A percentile compares a stretch with the other conserved stretches of the same genome.
Conservation (phyloP, 2,329 filamentous ascomycete species). For the Dactylonectria estremocensis region DNA sequence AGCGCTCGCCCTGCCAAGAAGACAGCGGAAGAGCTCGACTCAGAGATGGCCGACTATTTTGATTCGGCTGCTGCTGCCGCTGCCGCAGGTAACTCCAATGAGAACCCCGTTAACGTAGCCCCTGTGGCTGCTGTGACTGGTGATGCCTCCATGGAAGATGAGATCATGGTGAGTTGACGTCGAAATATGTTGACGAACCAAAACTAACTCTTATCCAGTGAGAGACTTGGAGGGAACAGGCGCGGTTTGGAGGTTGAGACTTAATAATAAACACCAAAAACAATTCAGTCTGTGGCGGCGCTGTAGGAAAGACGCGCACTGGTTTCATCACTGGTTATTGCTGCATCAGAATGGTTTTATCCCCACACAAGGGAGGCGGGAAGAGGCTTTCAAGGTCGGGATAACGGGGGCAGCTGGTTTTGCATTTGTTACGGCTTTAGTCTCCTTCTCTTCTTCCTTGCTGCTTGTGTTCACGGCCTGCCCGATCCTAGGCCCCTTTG, state of each 20-base stretch:
- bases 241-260: conserved; percentile 10
- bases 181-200: not conserved
- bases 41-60: conserved; percentile 98
- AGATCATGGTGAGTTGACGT: conserved; percentile 64
- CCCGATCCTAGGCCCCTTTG: not conserved
- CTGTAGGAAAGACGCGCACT: conserved; percentile 31
- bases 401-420: conserved; percentile 44
- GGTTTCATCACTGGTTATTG: conserved; percentile 34
- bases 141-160: conserved; percentile 78
- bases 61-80: conserved; percentile 61
- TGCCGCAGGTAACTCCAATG: conserved; percentile 59
- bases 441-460: conserved; percentile 35
- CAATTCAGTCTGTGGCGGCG: conserved; percentile 32
- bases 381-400: conserved; percentile 31
- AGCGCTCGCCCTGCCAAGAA: conserved; percentile 82
- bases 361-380: conserved; percentile 26
- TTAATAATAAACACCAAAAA: conserved; percentile 46
- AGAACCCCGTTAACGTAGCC: conserved; percentile 62
- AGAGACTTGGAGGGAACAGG: conserved; percentile 16
- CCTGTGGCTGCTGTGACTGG: conserved; percentile 64
- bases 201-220: conserved; percentile 39
- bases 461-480: conserved; percentile 15
- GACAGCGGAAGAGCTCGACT: conserved; percentile 95
- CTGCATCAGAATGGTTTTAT: conserved; percentile 42
- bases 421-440: conserved; percentile 45